Conservation (phyloP, 2,329 filamentous ascomycete genomes). For the Talaromyces sp. region DNA sequence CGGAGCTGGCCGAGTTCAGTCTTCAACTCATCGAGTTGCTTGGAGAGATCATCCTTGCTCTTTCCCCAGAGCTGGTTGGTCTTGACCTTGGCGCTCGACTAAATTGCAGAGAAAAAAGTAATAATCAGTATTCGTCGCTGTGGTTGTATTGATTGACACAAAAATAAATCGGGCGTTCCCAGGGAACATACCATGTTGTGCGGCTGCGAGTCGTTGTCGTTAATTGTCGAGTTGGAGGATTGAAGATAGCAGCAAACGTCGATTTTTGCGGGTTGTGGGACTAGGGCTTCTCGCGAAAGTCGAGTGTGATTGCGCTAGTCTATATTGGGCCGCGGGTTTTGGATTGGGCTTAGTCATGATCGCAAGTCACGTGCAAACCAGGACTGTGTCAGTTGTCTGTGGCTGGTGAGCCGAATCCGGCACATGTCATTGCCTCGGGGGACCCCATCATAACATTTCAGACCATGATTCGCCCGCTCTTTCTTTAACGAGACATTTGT, state of each 20-base stretch:
- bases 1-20: conserved; percentile 92
- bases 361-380: not conserved
- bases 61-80: conserved; percentile 95
- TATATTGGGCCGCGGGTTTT: not conserved
- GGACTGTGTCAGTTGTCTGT: too few relatives aligned
- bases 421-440: not conserved
- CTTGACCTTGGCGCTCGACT: conserved; percentile 78
- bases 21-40: conserved; percentile 94
- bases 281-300: conserved; percentile 37
- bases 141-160: not conserved
- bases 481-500: not conserved
- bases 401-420: conserved; percentile 3
- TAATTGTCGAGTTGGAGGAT: conserved; percentile 42
- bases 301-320: conserved; percentile 10
- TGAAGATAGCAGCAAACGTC: conserved; percentile 32
- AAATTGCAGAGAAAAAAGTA: conserved; percentile 16
- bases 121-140: conserved; percentile 16
- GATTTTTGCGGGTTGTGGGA: conserved; percentile 40
- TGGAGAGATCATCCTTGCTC: conserved; percentile 97
- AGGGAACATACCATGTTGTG: conserved; percentile 39
- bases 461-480: not conserved
- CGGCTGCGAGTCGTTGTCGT: conserved; percentile 40
- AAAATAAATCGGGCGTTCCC: not conserved
- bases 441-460: not conserved
- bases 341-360: not conserved